Evolutionary conservation across 2,329 filamentous ascomycete species (phyloP), one percentile per base, ranked within the genome.

Genomic region (Colletotrichum sp.): DNA sequence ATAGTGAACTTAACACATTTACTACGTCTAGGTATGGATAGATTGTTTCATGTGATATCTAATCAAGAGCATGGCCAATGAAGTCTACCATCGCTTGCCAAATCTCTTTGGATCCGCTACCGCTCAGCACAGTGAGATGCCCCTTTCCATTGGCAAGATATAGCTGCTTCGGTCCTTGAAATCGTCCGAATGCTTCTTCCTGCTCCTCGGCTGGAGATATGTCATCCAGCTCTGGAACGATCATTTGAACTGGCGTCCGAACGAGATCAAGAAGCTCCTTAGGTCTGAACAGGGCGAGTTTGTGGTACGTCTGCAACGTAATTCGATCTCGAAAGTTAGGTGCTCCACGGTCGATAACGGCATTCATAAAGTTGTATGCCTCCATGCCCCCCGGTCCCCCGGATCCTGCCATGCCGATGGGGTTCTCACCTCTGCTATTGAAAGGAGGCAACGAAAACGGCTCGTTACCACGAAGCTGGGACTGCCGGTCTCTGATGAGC

Each of bases 401-500:
- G 15, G 52, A 57, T 22, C 52, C 52, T 57, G 52, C 52, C 66
- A 86, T 81, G 19, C 85, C 85, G 3, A 80, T 82, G 3, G 84
- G 83, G 67, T 85, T 86, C 69, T 85, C 81, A 12, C 85, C 86
- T 19, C 81, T 77, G 44, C 79, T 78, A 29, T 80, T 85, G 25
- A 87, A 74, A 29, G 85, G 78, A 4, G 84, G 83, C 61, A 79
- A 19, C 16, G 25, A 82, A 71, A 85, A 81, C 0, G 86, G 82
- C 39, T 78, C 71, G 72, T 88, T 88, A 12, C 87, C 86, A 2
- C 67, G 68, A 3, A 84, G 27, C 69, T 84, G 85, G 1, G 85
- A 85, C 76, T 85, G 82, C 4, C 86, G 83, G 76, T 88, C 87
- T 70, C 82, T 77, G 62, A 84, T 82, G 8, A 76, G 63, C 36